Evolutionary conservation across 805 yeast genomes (phyloP), one percentile per base, ranked within the genome.

Genomic region (Sugiyamaella boreocaroliniensis): DNA sequence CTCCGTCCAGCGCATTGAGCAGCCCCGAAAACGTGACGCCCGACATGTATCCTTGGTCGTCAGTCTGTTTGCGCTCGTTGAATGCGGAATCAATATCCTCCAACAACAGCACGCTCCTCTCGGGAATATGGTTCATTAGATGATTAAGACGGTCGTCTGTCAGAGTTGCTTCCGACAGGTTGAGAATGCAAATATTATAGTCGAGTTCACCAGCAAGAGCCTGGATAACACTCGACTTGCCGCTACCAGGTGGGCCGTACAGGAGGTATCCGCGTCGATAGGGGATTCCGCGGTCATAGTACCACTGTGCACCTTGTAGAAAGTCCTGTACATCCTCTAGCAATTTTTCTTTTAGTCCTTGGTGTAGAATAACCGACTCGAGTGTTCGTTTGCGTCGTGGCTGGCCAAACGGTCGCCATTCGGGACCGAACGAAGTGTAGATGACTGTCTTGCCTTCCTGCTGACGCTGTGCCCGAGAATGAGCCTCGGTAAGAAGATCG

Each of bases 41-140:
- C 0, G 95, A 82, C 20, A 77, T 75, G 66, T 75, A 90, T 0
- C 97, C 96, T 58, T 80, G 76, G 16, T 89, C 97, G 7, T 76
- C 79, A 2, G 82, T 73, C 63, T 88, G 95, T 37, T 79, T 79
- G 64, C 99, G 78, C 61, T 82, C 80, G 62, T 82, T 85, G 71
- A 93, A 93, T 0, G 99, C 99, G 0, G 98, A 96, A 70, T 93
- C 99, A 40, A 93, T 82, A 67, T 93, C 99, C 68, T 93, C 99
- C 51, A 93, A 69, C 34, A 93, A 70, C 57, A 93, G 71, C 15
- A 93, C 81, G 43, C 95, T 85, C 59, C 98, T 74, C 58, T 86
- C 89, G 0, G 98, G 99, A 50, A 93, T 83, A 64, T 92, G 95
- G 70, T 93, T 93, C 96, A 93, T 90, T 57, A 93, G 75, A 67